Conservation (phyloP, 2,329 filamentous ascomycete genomes). For the Aspergillus fumigatiaffinis region DNA sequence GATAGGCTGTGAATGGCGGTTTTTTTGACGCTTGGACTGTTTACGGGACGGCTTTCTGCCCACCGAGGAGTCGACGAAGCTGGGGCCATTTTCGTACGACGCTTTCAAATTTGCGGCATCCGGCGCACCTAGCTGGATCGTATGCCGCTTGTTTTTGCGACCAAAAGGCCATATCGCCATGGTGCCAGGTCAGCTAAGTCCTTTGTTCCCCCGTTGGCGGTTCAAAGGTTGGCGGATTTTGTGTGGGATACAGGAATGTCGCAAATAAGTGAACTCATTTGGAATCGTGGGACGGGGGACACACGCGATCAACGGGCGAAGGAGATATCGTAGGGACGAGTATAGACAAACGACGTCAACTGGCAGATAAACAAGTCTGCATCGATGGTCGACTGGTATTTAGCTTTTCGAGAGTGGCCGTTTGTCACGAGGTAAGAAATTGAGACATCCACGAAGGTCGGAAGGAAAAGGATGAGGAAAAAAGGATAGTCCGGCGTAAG, state of each 20-base stretch:
- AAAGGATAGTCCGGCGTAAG: neutral
- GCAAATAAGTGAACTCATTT: conserved; percentile 25
- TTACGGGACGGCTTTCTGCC: conserved; percentile 32
- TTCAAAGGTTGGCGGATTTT: conserved; percentile 19
- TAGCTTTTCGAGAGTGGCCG: neutral
- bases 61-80: conserved; percentile 22
- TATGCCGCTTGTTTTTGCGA: conserved; percentile 66
- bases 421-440: neutral
- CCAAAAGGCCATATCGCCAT: conserved; percentile 86
- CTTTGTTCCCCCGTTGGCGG: conserved; percentile 13
- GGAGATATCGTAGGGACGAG: neutral
- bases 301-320: conserved; percentile 12
- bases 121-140: conserved; percentile 54
- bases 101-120: conserved; percentile 36
- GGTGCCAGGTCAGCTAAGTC: conserved; percentile 18
- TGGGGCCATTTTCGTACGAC: conserved; percentile 30
- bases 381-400: neutral
- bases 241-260: conserved; percentile 13
- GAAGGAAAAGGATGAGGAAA: neutral
- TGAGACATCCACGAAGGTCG: neutral
- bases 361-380: neutral
- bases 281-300: conserved; percentile 11
- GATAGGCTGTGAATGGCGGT: conserved; percentile 25
- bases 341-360: conserved; percentile 1
- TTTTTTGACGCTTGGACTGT: conserved; percentile 32